Conservation (phyloP, 495 filamentous ascomycete genomes). For the Lophiotrema nucula region DNA sequence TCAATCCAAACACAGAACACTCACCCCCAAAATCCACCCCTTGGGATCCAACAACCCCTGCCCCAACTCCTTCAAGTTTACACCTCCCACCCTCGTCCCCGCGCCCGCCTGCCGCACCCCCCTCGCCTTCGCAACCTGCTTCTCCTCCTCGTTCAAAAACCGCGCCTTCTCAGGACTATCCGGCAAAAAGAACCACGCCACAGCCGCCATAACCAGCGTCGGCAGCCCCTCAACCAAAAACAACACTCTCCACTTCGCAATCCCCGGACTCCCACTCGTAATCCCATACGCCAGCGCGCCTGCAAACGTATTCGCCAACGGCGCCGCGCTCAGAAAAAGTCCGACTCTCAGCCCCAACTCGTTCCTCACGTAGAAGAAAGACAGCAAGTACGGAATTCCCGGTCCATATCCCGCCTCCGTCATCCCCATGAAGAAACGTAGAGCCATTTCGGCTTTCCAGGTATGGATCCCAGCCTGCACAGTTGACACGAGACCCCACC, state of each 20-base stretch:
- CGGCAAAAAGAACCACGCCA: constrained; percentile 69
- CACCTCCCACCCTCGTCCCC: constrained; percentile 50
- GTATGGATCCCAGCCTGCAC: constrained; percentile 57
- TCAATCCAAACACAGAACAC: constrained; percentile 10
- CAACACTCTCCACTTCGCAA: constrained; percentile 76
- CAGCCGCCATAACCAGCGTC: constrained; percentile 60
- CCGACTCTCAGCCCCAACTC: constrained; percentile 77
- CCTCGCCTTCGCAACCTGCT: constrained; percentile 62
- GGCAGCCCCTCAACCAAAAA: constrained; percentile 84
- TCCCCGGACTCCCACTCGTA: constrained; percentile 61
- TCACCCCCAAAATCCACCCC: constrained; percentile 59
- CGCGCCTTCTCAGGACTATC: constrained; percentile 66
- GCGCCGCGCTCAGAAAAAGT: constrained; percentile 73
- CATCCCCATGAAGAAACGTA: constrained; percentile 30
- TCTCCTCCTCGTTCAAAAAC: constrained; percentile 72
- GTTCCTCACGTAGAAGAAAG: constrained; percentile 79
- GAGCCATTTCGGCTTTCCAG: constrained; percentile 25
- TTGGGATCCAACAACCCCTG: constrained; percentile 60
- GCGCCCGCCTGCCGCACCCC: constrained; percentile 61
- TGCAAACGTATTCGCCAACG: constrained; percentile 79
- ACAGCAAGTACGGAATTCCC: constrained; percentile 70
- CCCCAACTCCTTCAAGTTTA: constrained; percentile 60
- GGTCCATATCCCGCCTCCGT: constrained; percentile 41
- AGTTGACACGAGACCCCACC: constrained; percentile 62
- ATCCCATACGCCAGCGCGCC: constrained; percentile 83